These are phyloP conservation scores for Ambrosia artemisiifolia DNA, from an alignment of 129 eudicot genomes.

Conservation along the genomic window DNA sequence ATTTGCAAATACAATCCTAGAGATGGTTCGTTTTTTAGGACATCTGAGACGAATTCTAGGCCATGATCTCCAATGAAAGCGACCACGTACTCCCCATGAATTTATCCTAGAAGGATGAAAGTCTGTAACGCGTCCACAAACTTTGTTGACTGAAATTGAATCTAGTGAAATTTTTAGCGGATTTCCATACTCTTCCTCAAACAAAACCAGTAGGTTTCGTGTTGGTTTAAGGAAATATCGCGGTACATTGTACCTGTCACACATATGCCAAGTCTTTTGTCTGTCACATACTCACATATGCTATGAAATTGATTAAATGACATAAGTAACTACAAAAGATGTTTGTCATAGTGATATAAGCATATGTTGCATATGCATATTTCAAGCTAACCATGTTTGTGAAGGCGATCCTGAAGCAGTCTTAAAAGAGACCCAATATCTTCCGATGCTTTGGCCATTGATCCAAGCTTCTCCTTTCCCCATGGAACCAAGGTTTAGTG, in stretches of 20 bases:
- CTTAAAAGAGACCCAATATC: conserved; percentile 81
- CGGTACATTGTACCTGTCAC: conserved; percentile 72
- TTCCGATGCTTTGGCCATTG: conserved; percentile 84
- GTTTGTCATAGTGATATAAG: not conserved
- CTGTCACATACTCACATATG: not conserved
- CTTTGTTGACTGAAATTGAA: conserved; percentile 47
- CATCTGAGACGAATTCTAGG: conserved; percentile 51
- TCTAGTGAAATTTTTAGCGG: conserved; percentile 61
- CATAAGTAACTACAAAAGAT: not conserved
- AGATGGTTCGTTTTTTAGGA: conserved; percentile 40
- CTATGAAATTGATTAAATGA: not conserved
- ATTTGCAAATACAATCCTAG: conserved; percentile 60
- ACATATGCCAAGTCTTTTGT: not conserved
- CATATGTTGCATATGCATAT: not conserved
- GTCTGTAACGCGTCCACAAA: conserved; percentile 43
- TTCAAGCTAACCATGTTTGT: conserved; percentile 52
- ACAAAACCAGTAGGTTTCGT: conserved; percentile 56
- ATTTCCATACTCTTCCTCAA: conserved; percentile 69
- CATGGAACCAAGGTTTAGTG: conserved; percentile 74
- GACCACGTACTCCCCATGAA: conserved; percentile 30
- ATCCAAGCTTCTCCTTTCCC: conserved; percentile 95
- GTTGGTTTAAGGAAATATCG: conserved; percentile 62
- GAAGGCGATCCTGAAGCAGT: conserved; percentile 58
- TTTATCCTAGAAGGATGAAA: conserved; percentile 30
- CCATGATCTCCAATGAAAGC: conserved; percentile 23